Base-by-base conservation (phyloP, 1,284 basidiomycete species). In the Ceratobasidium sp. region DNA sequence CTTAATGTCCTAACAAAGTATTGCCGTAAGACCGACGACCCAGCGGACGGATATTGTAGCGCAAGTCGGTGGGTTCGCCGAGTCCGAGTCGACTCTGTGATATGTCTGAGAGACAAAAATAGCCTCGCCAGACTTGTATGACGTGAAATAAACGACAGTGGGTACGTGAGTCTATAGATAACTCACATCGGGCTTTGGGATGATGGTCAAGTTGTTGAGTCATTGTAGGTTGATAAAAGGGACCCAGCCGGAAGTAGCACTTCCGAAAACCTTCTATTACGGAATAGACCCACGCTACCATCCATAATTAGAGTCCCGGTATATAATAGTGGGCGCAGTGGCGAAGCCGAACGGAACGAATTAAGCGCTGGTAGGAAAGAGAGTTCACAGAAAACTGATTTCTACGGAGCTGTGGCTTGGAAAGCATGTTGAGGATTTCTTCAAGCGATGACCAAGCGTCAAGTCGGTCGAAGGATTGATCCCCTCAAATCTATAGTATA, bases 181-280 rank as follows among this genome's bases (percentile, higher is more conserved):
- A 64, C 26, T 64, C 63, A 64, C 63, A 42, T 64, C 23, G 23
- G 42, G 40, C 23, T 15, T 53, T 53, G 51, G 18, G n/a, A 53
- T 53, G 18, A 53, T 20, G 15, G 18, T 42, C 20, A 23, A 18
- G 40, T 46, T 20, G 6, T 53, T 53, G 33, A 33, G n/a, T 60
- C 12, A 10, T 13, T 39, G 4, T 33, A 15, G 40, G 15, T n/a
- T 18, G 39, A 44, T 64, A 42, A 46, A 46, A 46, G n/a, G 39
- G 18, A 53, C 23, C 6, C 7, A 6, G 63, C 63, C 63, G 42
- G 42, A 64, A 64, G 63, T 64, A 64, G 63, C 63, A 20, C 18
- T 23, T 44, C 63, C 20, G 39, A 64, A 26, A 7, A 18, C 40
- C 63, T 64, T 64, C 63, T 64, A 10, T 42, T 23, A 42, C 42